Evolutionary conservation across 306 rosid genomes (phyloP).

Genomic region (Amphicarpaea edgeworthii): DNA sequence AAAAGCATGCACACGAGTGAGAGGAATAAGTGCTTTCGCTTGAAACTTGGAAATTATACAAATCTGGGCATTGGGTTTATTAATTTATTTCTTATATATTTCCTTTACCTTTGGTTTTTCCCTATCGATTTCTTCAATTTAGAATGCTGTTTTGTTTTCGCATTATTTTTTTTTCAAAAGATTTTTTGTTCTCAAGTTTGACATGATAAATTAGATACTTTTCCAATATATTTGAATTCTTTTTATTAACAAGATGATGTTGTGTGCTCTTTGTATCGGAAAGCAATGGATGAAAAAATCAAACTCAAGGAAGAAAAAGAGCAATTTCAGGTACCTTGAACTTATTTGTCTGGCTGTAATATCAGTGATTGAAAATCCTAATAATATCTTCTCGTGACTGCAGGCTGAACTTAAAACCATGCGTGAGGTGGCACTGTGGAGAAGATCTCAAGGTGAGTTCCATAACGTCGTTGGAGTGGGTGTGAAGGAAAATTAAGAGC

Average conservation of each 20-base stretch:
- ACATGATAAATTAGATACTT: slow-evolving; percentile 28
- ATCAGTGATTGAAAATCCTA: too few relatives aligned
- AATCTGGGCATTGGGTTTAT: background rate
- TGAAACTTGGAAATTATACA: slow-evolving; percentile 4
- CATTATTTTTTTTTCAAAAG: background rate
- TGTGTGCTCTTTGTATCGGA: slow-evolving; percentile 64
- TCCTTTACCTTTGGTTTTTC: background rate
- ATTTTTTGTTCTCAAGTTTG: slow-evolving; percentile 27
- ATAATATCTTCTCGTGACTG: too few relatives aligned
- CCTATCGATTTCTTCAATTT: background rate
- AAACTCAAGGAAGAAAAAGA: slow-evolving; percentile 87
- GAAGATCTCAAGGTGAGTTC: too few relatives aligned
- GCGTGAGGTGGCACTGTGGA: too few relatives aligned
- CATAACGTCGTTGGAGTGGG: too few relatives aligned
- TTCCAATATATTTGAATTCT: slow-evolving; percentile 9
- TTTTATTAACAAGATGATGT: slow-evolving; percentile 32
- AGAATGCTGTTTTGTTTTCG: slow-evolving; percentile 20
- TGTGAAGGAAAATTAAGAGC: too few relatives aligned
- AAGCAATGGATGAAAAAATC: slow-evolving; percentile 86
- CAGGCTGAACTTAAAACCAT: too few relatives aligned
- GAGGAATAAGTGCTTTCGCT: slow-evolving; percentile 7
- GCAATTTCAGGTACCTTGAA: slow-evolving; percentile 62
- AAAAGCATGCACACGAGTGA: background rate
- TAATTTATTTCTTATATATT: background rate
- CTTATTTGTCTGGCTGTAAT: background rate